Evolutionary conservation across 225 moss, liverwort and hornwort species (phyloP), one percentile per base, ranked within the genome.

Genomic region (Polytrichum formosum): DNA sequence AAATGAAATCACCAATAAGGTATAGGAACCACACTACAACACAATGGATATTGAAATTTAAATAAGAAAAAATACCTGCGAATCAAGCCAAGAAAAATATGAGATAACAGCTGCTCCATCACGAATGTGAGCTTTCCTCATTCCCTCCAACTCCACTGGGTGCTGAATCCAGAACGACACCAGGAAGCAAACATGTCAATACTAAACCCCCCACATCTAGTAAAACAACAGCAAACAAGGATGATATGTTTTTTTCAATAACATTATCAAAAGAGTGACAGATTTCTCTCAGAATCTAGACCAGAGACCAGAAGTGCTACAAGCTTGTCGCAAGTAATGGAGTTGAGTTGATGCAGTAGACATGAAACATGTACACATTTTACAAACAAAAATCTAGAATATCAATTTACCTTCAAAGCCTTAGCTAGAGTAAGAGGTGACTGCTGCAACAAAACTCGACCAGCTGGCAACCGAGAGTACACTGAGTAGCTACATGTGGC

Each of bases 31-130:
- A 6, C n/a, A 23, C 23, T 59, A 59, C 59, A 59, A 59, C 58
- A 20, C 21, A 58, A 58, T n/a, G 6, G 21, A 21, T 21, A 58
- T 6, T 20, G 21, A 1, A 21, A 58, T 58, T 56, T 2, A 58
- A 21, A 23, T 23, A 58, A 58, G 58, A 22, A 23, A 21, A n/a
- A 58, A 22, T 20, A 89, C 91, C 89, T 89, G 87, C 61, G 83
- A 63, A 74, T 92, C 92, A 66, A 92, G 86, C 92, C 92, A 92
- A 65, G 82, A 84, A 66, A 75, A 55, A 74, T 88, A 86, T 73
- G 83, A 86, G 46, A 92, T 81, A 59, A 92, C 88, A 55, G 92
- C 92, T 66, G 88, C 92, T 74, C 88, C 92, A 76, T 92, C 92
- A 7, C 92, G 90, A 60, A 90, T 78, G 71, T 92, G 92, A n/a